Evolutionary conservation across 1,284 basidiomycete species (phyloP).

Genomic region (Marasmius tenuissimus): DNA sequence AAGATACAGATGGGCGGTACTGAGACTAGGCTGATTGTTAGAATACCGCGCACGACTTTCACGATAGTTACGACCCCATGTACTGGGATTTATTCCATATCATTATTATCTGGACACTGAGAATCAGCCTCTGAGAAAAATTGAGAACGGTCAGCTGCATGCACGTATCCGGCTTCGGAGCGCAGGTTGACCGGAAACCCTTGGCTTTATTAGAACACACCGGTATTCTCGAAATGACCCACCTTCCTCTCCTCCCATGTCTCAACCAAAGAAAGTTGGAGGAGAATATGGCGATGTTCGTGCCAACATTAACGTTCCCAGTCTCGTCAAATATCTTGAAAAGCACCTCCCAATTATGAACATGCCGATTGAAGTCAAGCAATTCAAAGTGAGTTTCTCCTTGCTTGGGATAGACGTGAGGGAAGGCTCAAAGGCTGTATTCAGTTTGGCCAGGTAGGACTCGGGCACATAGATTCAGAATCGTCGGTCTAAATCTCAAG

Average conservation of each 20-base stretch:
- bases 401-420: slow-evolving; percentile 5
- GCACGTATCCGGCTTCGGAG: background rate
- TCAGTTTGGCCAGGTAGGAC: slow-evolving; percentile 78
- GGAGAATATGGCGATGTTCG: slow-evolving; percentile 77
- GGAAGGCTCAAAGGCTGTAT: slow-evolving; percentile 3
- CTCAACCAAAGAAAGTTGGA: slow-evolving; percentile 50
- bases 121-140: background rate
- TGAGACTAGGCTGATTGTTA: background rate
- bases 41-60: no score
- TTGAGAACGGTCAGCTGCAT: background rate
- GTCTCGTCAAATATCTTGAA: slow-evolving; percentile 70
- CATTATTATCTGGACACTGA: background rate
- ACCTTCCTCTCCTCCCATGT: background rate
- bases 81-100: no score
- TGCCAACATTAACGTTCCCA: slow-evolving; percentile 65
- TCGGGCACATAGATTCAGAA: background rate
- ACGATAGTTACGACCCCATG: no score
- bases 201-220: background rate
- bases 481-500: slow-evolving; percentile 3
- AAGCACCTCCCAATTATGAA: slow-evolving; percentile 56
- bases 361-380: slow-evolving; percentile 79
- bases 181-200: background rate
- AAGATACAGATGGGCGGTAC: background rate
- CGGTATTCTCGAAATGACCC: background rate
- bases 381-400: slow-evolving; percentile 76